Evolutionary conservation across 257 asterid species (phyloP), one percentile per base, ranked within the genome.

Genomic region (Osmanthus fragrans): DNA sequence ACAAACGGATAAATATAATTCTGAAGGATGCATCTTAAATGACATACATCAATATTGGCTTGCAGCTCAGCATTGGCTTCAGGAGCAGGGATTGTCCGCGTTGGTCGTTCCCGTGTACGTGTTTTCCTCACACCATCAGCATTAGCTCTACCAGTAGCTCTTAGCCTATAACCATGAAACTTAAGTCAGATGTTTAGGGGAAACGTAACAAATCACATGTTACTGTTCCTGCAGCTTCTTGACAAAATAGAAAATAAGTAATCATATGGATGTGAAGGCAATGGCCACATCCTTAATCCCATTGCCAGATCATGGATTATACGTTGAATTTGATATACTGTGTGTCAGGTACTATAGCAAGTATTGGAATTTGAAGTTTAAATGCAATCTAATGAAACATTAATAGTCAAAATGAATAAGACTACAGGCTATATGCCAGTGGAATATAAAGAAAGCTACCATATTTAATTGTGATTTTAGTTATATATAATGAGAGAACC

Each of bases 1-100:
- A 74, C 33, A 8, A 54, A 63, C 8, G 32, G 25, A 21, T 12
- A 76, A 37, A 73, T 34, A 65, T 64, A 19, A n/a, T 74, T 63
- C 36, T 21, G 68, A 77, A 71, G 15, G n/a, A 42, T 30, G 78
- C 51, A 60, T 27, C 40, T 78, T 33, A 56, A 30, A 58, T 2
- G 77, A 58, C 97, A 51, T 89, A 91, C 98, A 81, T 93, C 97
- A 74, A 93, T 89, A 83, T 91, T 93, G 79, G 84, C 71, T 85
- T 91, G 97, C 82, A 93, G 87, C 88, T 93, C 97, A 23, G 97
- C 97, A 67, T 91, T 93, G 87, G 97, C 97, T 81, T 90, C 97
- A 21, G 93, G 96, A 73, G 92, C 97, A 81, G 96, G 90, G 15
- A 86, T 79, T 45, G 86, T 92, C 83, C 91, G 86, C 66, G 82